Percentiles rank a stretch among this genome's conserved stretches.
phyloP scores from a whole-genome alignment of 2,329 filamentous ascomycete genomes.

The Polytolypa hystricis region DNA sequence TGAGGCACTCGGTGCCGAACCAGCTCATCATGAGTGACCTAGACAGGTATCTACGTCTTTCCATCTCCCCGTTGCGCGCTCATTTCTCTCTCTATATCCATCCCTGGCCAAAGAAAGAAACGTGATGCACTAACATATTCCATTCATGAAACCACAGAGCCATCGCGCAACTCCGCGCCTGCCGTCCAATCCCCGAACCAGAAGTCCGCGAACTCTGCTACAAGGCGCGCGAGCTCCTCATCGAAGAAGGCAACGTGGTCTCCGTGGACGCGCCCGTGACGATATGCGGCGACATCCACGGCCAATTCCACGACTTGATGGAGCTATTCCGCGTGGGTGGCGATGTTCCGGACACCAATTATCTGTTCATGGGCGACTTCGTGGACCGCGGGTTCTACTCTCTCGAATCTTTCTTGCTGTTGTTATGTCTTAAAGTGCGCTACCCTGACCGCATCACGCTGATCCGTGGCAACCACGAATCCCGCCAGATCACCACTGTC shows the following conservation, averaged over 20 bases:
- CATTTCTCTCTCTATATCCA: too few species aligned
- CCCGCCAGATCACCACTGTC: slow-evolving; percentile 91
- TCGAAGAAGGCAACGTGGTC: slow-evolving; percentile 99
- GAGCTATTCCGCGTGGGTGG: slow-evolving; percentile 98
- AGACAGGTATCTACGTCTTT: slow-evolving; percentile 56
- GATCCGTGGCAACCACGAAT: slow-evolving; percentile 96
- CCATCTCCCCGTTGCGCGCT: slow-evolving; percentile 2
- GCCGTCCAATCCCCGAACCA: slow-evolving; percentile 86
- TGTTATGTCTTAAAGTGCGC: slow-evolving; percentile 92
- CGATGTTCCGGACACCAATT: slow-evolving; percentile 95
- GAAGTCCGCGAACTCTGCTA: slow-evolving; percentile 96
- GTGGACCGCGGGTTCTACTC: slow-evolving; percentile 97
- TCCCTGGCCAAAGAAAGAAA: too few species aligned
- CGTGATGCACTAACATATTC: slow-evolving; percentile 2
- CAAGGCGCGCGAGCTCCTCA: slow-evolving; percentile 95
- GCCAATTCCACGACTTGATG: slow-evolving; percentile 97
- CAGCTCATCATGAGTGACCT: slow-evolving; percentile 69
- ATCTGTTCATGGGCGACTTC: slow-evolving; percentile 94
- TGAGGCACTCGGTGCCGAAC: slow-evolving; percentile 10
- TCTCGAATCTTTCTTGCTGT: slow-evolving; percentile 94
- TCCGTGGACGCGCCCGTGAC: slow-evolving; percentile 93
- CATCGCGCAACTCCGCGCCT: slow-evolving; percentile 89
- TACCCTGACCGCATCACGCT: slow-evolving; percentile 93
- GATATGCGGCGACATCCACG: slow-evolving; percentile 98
- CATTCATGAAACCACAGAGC: slow-evolving; percentile 49